Evolutionary conservation across 2,329 filamentous ascomycete genomes (phyloP).

Genomic region (Sporothrix mexicana): DNA sequence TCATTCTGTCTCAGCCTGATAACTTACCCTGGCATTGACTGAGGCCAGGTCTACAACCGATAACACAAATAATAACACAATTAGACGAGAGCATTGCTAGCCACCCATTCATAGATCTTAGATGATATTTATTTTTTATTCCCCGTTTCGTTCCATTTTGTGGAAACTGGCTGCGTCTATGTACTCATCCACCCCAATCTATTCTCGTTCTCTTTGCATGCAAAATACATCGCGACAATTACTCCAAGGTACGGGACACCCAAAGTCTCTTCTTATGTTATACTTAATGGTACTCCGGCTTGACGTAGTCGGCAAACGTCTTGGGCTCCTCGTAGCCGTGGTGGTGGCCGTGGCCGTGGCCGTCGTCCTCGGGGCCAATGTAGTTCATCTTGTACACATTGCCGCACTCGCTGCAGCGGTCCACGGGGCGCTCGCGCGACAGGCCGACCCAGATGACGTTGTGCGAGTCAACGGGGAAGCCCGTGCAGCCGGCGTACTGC

Average conservation of each 20-base stretch:
- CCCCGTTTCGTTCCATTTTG: neutral
- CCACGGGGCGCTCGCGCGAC: slow-evolving; percentile 85
- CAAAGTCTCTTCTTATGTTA: too few species aligned
- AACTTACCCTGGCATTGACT: too few species aligned
- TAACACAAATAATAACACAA: too few species aligned
- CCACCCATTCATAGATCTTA: neutral
- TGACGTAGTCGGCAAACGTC: slow-evolving; percentile 95
- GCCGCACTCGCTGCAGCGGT: slow-evolving; percentile 97
- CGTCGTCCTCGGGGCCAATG: slow-evolving; percentile 79
- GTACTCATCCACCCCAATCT: slow-evolving; percentile 4
- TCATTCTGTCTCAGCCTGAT: too few species aligned
- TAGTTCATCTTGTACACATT: slow-evolving; percentile 98
- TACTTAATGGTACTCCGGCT: slow-evolving; percentile 90
- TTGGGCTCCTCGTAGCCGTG: slow-evolving; percentile 81
- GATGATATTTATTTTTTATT: slow-evolving; percentile 9
- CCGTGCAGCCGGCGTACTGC: slow-evolving; percentile 97
- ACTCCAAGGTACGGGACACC: neutral
- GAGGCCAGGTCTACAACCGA: too few species aligned
- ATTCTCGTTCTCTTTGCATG: neutral
- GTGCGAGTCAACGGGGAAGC: slow-evolving; percentile 91
- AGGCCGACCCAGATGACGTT: slow-evolving; percentile 87
- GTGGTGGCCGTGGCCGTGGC: slow-evolving; percentile 62
- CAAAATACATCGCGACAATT: neutral
- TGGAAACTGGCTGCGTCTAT: neutral
- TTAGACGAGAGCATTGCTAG: too few species aligned